Conservation (phyloP, 805 yeast genomes). For the Teunomyces stri region DNA sequence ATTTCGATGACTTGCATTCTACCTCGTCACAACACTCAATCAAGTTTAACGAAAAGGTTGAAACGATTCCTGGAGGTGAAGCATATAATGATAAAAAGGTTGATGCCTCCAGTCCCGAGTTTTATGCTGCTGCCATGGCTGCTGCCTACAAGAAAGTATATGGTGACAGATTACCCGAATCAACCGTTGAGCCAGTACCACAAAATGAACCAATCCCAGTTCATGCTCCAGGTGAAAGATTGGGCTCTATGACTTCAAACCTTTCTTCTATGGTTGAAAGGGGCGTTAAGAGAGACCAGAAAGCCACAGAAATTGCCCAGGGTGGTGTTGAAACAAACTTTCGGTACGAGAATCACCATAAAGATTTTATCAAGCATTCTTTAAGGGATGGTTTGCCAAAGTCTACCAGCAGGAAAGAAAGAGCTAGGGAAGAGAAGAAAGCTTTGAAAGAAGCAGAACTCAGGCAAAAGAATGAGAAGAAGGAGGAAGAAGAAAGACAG, state of each 20-base stretch:
- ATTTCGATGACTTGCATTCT: constrained; percentile 12
- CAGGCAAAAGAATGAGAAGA: constrained; percentile 13
- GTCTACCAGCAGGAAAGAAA: constrained; percentile 18
- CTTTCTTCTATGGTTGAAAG: neutral
- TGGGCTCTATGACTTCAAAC: neutral
- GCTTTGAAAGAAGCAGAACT: constrained; percentile 11
- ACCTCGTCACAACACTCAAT: constrained; percentile 22
- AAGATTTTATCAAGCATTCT: constrained; percentile 31
- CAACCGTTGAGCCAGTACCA: neutral
- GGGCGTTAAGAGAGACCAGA: neutral
- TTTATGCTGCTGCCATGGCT: constrained; percentile 22
- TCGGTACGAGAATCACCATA: constrained; percentile 31
- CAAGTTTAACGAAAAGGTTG: constrained; percentile 36
- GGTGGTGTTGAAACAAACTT: constrained; percentile 20
- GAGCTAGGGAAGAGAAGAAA: constrained; percentile 23
- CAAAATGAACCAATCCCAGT: neutral
- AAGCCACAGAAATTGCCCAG: neutral
- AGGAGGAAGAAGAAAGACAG: constrained; percentile 7
- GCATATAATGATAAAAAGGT: constrained; percentile 3
- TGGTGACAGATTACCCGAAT: constrained; percentile 10
- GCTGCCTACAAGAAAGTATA: constrained; percentile 25
- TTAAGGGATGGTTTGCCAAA: constrained; percentile 18
- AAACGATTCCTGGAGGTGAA: constrained; percentile 32
- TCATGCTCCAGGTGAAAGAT: neutral
- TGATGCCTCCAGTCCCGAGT: constrained; percentile 8